phyloP scores from a whole-genome alignment of 2,329 filamentous ascomycete species.

The Trichoderma semiorbis region DNA sequence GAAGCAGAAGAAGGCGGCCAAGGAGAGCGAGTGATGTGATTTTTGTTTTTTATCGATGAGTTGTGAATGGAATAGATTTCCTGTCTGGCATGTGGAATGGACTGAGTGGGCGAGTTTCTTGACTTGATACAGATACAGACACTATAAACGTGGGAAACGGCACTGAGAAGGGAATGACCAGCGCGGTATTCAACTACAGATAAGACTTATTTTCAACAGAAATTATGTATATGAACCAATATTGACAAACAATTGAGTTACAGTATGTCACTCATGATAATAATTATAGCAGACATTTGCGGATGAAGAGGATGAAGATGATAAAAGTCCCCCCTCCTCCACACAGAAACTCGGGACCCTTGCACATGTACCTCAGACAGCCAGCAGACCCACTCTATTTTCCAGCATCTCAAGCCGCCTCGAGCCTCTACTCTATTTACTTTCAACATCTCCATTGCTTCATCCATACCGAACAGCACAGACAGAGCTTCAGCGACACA shows the following conservation, averaged over 20 bases:
- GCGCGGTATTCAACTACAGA: neutral
- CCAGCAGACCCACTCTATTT: neutral
- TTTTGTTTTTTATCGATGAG: no score
- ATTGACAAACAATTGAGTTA: neutral
- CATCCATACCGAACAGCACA: neutral
- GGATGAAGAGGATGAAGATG: neutral
- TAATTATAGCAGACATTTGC: neutral
- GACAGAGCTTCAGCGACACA: neutral
- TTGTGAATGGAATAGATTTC: neutral
- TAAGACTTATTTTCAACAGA: neutral
- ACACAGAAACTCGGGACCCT: neutral
- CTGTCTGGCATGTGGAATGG: neutral
- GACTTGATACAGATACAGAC: neutral
- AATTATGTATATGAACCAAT: neutral
- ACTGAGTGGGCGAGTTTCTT: no score
- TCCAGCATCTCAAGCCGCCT: neutral
- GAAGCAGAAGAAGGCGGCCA: conserved; percentile 13
- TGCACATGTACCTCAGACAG: neutral
- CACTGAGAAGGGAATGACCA: neutral
- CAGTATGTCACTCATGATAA: neutral
- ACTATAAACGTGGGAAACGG: neutral
- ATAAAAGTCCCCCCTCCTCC: neutral
- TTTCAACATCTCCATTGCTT: neutral
- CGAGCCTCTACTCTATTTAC: neutral
- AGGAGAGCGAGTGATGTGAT: neutral